Percentiles rank a stretch among this genome's conserved stretches.
phyloP scores from a whole-genome alignment of 164 flowering plant species.

The Magnolia sinica region DNA sequence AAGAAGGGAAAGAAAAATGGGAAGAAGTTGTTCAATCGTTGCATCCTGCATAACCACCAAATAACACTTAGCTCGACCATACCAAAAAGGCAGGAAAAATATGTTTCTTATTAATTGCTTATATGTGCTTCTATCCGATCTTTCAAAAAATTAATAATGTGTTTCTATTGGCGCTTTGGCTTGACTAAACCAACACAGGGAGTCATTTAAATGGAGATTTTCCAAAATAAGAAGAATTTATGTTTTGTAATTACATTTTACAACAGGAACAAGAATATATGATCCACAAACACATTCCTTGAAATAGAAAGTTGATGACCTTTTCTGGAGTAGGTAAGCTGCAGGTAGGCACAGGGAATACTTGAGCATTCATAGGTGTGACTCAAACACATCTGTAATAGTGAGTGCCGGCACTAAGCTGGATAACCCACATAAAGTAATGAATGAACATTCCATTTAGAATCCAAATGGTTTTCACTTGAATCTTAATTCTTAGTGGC shows the following conservation, averaged over 20 bases:
- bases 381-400: not conserved
- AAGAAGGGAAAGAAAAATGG: slow-evolving; percentile 88
- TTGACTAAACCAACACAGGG: not conserved
- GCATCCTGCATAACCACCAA: slow-evolving; percentile 68
- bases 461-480: not conserved
- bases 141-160: no score
- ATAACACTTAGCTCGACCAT: not conserved
- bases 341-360: not conserved
- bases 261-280: not conserved
- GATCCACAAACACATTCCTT: not conserved
- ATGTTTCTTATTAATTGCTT: no score
- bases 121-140: no score
- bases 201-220: not conserved
- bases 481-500: not conserved
- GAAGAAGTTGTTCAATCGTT: slow-evolving; percentile 94
- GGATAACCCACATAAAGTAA: not conserved
- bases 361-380: not conserved
- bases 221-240: no score
- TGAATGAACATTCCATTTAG: not conserved
- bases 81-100: no score
- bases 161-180: not conserved
- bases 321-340: not conserved
- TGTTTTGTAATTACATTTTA: not conserved
- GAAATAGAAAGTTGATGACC: not conserved
- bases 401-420: not conserved